phyloP scores from a whole-genome alignment of 1,284 basidiomycete species.

The Psilocybe mexicana region DNA sequence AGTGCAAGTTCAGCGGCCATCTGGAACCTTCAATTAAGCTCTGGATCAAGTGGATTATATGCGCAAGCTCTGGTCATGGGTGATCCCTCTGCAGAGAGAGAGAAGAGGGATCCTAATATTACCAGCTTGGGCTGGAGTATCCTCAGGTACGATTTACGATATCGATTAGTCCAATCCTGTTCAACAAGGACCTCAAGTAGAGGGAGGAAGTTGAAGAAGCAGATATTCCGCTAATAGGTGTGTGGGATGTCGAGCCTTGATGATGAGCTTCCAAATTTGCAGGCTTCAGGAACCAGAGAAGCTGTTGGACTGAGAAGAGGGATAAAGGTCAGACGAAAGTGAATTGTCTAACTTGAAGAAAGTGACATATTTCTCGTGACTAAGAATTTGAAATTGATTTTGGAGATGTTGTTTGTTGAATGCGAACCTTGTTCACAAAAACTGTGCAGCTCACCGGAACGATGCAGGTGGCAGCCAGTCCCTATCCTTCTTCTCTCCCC shows the following conservation, averaged over 20 bases:
- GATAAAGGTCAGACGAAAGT: too few relatives aligned
- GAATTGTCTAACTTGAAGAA: too few relatives aligned
- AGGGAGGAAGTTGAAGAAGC: too few relatives aligned
- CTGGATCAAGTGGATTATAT: background rate
- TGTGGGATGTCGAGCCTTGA: too few relatives aligned
- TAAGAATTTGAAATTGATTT: conserved; percentile 16
- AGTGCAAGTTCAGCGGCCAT: background rate
- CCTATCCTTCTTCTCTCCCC: conserved; percentile 32
- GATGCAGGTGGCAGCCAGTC: conserved; percentile 43
- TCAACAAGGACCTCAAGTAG: too few relatives aligned
- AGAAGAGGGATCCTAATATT: background rate
- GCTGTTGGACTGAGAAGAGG: too few relatives aligned
- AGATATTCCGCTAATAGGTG: too few relatives aligned
- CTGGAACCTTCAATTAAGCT: conserved; percentile 3
- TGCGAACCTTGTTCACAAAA: conserved; percentile 53
- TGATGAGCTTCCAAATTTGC: too few relatives aligned
- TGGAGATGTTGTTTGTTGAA: conserved; percentile 10
- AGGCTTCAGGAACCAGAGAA: too few relatives aligned
- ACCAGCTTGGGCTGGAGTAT: too few relatives aligned
- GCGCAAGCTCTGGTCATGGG: background rate
- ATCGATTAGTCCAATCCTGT: too few relatives aligned
- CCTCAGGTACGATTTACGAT: too few relatives aligned
- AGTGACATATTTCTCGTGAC: background rate
- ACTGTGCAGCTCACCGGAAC: conserved; percentile 55
- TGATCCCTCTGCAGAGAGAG: background rate